These are phyloP conservation scores for Allomyces macrogynus DNA, from an alignment of 192 early-diverging fungal species.

Conservation along the genomic window DNA sequence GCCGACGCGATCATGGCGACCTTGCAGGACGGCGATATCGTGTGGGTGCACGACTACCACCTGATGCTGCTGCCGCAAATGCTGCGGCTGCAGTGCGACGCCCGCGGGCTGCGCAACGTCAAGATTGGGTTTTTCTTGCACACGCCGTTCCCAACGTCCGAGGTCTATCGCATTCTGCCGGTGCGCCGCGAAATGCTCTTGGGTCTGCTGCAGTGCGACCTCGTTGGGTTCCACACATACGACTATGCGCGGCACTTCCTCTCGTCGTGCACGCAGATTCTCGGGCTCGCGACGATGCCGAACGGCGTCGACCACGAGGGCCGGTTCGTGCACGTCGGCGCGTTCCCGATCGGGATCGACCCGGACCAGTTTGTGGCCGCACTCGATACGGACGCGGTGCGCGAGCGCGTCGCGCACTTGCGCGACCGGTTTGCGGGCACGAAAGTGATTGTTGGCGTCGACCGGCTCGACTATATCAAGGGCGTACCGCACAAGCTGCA, in stretches of 20 bases:
- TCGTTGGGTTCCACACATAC: slow-evolving; percentile 97
- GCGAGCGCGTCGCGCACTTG: slow-evolving; percentile 54
- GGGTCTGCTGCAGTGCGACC: slow-evolving; percentile 77
- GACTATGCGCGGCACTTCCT: slow-evolving; percentile 98
- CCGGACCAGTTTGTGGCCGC: slow-evolving; percentile 81
- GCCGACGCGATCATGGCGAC: slow-evolving; percentile 73
- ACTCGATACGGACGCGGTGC: slow-evolving; percentile 43
- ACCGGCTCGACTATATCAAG: slow-evolving; percentile 99
- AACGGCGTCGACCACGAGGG: slow-evolving; percentile 86
- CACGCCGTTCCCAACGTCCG: slow-evolving; percentile 89
- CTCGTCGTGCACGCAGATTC: slow-evolving; percentile 86
- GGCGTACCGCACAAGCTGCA: slow-evolving; percentile 98
- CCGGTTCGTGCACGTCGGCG: slow-evolving; percentile 83
- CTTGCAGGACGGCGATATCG: slow-evolving; percentile 69
- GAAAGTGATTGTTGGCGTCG: slow-evolving; percentile 88
- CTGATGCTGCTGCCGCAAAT: slow-evolving; percentile 85
- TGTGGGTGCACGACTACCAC: slow-evolving; percentile 94
- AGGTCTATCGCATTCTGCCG: slow-evolving; percentile 92
- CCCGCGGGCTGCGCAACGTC: slow-evolving; percentile 38
- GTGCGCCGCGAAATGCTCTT: slow-evolving; percentile 81
- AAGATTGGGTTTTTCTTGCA: slow-evolving; percentile 98
- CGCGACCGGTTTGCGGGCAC: slow-evolving; percentile 65
- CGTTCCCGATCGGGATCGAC: slow-evolving; percentile 98
- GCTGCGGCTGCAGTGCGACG: slow-evolving; percentile 47
- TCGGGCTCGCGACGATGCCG: slow-evolving; percentile 80